Evolutionary conservation across 1,284 basidiomycete genomes (phyloP).

Genomic region (Tetrapyrgos nigripes): DNA sequence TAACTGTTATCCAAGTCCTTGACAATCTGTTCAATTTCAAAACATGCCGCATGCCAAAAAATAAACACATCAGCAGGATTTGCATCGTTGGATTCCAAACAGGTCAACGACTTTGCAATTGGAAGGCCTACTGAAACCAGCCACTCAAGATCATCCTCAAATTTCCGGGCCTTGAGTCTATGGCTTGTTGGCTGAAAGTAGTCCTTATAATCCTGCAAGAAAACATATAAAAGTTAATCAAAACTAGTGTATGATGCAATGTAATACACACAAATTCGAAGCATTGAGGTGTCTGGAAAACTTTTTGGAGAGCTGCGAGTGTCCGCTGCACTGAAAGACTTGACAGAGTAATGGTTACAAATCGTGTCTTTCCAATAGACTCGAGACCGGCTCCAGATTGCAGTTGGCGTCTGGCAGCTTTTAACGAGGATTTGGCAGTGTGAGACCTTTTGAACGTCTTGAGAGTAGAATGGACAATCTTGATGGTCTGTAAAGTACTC

Average conservation of each 20-base stretch:
- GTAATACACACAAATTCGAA: constrained; percentile 2
- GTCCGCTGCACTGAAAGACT: constrained; percentile 23
- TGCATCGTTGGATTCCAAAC: constrained; percentile 36
- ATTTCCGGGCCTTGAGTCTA: constrained; percentile 27
- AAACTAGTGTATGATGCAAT: not conserved
- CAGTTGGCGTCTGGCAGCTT: constrained; percentile 10
- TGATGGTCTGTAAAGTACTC: constrained; percentile 20
- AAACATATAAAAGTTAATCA: not conserved
- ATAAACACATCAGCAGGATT: constrained; percentile 40
- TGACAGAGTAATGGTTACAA: constrained; percentile 29
- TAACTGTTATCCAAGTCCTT: constrained; percentile 12
- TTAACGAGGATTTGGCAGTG: constrained; percentile 24
- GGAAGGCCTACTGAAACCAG: constrained; percentile 27
- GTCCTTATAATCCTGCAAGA: not conserved
- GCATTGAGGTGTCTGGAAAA: constrained; percentile 18
- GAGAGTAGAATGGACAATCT: constrained; percentile 22
- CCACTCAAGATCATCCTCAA: constrained; percentile 24
- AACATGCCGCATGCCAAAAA: constrained; percentile 38
- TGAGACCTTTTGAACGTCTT: constrained; percentile 34
- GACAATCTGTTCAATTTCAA: constrained; percentile 25
- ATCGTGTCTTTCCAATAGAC: constrained; percentile 35
- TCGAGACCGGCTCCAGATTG: constrained; percentile 30
- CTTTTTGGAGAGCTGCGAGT: constrained; percentile 22
- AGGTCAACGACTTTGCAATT: constrained; percentile 31
- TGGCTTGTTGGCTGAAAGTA: not conserved